phyloP scores from a whole-genome alignment of 139 green algal genomes.

The Coccomyxa sp. region DNA sequence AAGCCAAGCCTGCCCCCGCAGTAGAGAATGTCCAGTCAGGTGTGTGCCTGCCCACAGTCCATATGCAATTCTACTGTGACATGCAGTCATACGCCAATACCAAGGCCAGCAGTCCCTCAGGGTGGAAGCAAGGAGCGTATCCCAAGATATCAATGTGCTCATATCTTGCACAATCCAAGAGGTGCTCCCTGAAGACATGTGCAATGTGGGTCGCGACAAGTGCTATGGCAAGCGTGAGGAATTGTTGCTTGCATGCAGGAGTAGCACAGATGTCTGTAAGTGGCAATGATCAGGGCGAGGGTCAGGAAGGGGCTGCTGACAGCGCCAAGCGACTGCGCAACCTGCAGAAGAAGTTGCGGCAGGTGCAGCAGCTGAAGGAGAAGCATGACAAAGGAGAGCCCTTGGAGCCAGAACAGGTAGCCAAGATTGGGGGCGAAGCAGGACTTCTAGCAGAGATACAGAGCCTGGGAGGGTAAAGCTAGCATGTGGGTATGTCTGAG shows the following conservation, averaged over 20 bases:
- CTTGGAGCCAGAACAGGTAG: constrained; percentile 51
- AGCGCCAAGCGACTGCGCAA: constrained; percentile 41
- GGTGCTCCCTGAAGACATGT: neutral
- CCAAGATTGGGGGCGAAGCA: constrained; percentile 52
- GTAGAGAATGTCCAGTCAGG: too few relatives aligned
- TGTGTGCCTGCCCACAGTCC: too few relatives aligned
- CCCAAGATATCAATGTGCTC: neutral
- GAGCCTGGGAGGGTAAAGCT: neutral
- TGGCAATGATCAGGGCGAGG: neutral
- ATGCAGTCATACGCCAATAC: too few relatives aligned
- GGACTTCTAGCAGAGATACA: constrained; percentile 44
- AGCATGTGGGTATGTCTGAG: too few relatives aligned
- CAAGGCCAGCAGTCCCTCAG: too few relatives aligned
- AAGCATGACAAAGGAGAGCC: constrained; percentile 15
- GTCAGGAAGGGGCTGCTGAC: constrained; percentile 22
- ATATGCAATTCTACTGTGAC: too few relatives aligned
- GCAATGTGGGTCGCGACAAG: too few relatives aligned
- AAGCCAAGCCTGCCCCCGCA: too few relatives aligned
- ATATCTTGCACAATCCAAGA: neutral
- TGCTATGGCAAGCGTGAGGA: too few relatives aligned
- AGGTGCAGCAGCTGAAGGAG: constrained; percentile 65
- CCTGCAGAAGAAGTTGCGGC: constrained; percentile 73
- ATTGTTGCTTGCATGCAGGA: constrained; percentile 10
- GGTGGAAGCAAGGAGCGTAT: too few relatives aligned
- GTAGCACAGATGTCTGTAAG: constrained; percentile 2